Evolutionary conservation across 768 basidiomycete genomes (phyloP), one percentile per base, ranked within the genome.

Genomic region (Trametes maxima): DNA sequence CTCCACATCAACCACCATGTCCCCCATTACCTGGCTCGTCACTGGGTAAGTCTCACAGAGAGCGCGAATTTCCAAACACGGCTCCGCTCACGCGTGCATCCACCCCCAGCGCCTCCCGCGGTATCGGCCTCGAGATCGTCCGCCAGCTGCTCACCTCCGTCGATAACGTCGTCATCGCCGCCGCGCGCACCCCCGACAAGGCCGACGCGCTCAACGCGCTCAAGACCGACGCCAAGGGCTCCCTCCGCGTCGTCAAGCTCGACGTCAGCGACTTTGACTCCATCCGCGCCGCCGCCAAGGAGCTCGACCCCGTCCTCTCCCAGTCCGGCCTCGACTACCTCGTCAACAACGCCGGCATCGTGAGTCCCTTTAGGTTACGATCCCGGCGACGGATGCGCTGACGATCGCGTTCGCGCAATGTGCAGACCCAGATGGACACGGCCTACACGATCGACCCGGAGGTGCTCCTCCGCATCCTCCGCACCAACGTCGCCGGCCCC

Each of bases 271-370:
- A 73, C 40, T 54, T 67, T 46, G 61, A 53, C 19, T 66, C 68
- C 33, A 72, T 77, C 54, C 61, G 69, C 13, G 66, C 50, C 0
- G 68, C 73, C 17, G 66, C 62, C 7, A 59, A 60, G 36, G 35
- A 59, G 10, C 67, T 72, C 33, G 68, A 65, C 39, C 64, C 55
- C 39, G 53, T 75, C 21, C 59, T 78, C n/a, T 68, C 59, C 4
- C 64, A 61, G 24, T 57, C 57, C 33, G 75, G 77, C 5, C 63
- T 78, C 8, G 75, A 79, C 63, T 78, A 75, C 51, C 66, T 79
- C 19, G 59, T 78, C 54, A 79, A 76, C 66, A 77, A 76, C 46
- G 76, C 77, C 5, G 77, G 66, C 2, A 60, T 76, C 21, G 76
- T 62, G 40, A 17, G 61, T 54, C 1, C 12, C 45, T 22, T 14